Evolutionary conservation across 2,329 filamentous ascomycete species (phyloP).

Genomic region (Zopfia rhizophila): DNA sequence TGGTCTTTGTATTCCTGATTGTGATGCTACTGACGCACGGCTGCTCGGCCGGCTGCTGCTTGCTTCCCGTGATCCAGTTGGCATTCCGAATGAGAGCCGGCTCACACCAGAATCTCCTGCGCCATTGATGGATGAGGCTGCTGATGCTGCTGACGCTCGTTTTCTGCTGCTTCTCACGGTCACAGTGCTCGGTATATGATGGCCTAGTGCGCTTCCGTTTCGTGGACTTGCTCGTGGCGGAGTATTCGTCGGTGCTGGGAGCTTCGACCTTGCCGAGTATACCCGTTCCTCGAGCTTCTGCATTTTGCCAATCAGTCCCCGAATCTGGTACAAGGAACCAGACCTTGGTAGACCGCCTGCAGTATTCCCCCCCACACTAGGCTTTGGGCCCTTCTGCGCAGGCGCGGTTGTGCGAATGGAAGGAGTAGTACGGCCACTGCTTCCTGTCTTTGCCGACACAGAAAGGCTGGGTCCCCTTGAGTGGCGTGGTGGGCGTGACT

Average conservation of each 20-base stretch:
- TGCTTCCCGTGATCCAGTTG: conserved; percentile 38
- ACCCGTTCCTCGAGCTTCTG: conserved; percentile 94
- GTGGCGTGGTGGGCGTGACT: conserved; percentile 58
- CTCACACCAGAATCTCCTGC: conserved; percentile 47
- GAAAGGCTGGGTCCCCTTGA: conserved; percentile 69
- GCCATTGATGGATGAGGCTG: conserved; percentile 47
- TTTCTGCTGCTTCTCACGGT: conserved; percentile 74
- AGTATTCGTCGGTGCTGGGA: conserved; percentile 81
- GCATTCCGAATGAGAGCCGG: conserved; percentile 62
- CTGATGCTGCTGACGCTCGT: conserved; percentile 67
- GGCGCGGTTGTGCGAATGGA: conserved; percentile 50
- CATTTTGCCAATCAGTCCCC: conserved; percentile 95
- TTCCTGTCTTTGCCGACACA: conserved; percentile 48
- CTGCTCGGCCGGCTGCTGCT: conserved; percentile 74
- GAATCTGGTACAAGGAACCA: conserved; percentile 89
- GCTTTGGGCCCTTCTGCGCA: conserved; percentile 51
- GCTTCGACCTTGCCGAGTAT: conserved; percentile 88
- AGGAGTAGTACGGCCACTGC: conserved; percentile 56
- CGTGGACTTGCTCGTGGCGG: conserved; percentile 86
- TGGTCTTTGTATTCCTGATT: conserved; percentile 55
- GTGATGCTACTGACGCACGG: conserved; percentile 63
- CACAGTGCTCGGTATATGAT: conserved; percentile 64
- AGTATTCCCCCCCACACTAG: conserved; percentile 60
- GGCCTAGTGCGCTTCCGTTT: conserved; percentile 59
- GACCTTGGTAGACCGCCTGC: conserved; percentile 64